Conservation (phyloP, 2,329 filamentous ascomycete species). For the Eutypa lata region DNA sequence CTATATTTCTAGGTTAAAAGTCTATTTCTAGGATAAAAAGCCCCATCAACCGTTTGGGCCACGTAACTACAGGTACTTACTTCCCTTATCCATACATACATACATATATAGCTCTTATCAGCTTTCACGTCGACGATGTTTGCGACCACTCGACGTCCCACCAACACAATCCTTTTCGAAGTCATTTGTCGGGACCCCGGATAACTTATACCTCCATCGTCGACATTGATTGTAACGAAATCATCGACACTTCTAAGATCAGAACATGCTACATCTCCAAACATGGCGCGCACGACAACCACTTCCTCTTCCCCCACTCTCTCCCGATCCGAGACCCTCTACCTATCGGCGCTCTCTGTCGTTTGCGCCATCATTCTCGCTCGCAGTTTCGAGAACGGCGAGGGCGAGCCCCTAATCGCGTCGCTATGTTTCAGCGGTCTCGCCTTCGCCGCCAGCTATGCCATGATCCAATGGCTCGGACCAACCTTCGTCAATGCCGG, state of each 20-base stretch:
- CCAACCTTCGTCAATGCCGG: constrained; percentile 84
- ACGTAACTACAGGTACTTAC: too few relatives aligned
- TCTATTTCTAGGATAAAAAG: too few relatives aligned
- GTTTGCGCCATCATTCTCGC: constrained; percentile 70
- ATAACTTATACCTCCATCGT: too few relatives aligned
- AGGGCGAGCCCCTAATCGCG: constrained; percentile 85
- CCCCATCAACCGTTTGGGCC: too few relatives aligned
- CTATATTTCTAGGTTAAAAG: too few relatives aligned
- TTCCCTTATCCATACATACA: too few relatives aligned
- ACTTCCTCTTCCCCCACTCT: constrained; percentile 35
- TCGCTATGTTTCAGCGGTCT: constrained; percentile 83
- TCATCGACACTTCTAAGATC: too few relatives aligned
- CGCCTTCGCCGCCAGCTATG: constrained; percentile 77
- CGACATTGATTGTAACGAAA: too few relatives aligned
- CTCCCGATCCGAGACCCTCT: constrained; percentile 50
- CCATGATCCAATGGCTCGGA: constrained; percentile 90
- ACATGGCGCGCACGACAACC: constrained; percentile 19
- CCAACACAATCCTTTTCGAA: not conserved
- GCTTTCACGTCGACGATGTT: too few relatives aligned
- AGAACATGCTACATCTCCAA: constrained; percentile 12
- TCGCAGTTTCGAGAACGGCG: constrained; percentile 73
- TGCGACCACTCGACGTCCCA: not conserved
- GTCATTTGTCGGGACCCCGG: too few relatives aligned
- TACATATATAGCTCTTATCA: too few relatives aligned
- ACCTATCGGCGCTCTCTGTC: constrained; percentile 60